phyloP scores from a whole-genome alignment of 768 basidiomycete genomes.

The Termitomyces sp. region DNA sequence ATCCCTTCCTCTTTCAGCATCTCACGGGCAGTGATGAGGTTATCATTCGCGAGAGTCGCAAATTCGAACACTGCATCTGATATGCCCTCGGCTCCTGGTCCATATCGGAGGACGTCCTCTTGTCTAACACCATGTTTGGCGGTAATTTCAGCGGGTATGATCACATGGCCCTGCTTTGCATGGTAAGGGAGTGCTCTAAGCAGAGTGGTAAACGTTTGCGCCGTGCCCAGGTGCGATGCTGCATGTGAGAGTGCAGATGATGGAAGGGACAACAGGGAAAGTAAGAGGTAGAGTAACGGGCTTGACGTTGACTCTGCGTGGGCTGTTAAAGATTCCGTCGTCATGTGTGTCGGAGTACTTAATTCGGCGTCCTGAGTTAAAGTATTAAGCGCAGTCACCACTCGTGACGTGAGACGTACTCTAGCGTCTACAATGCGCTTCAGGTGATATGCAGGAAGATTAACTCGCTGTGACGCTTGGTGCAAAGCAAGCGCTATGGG shows the following conservation, averaged over 20 bases:
- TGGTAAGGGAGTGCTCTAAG: slow-evolving; percentile 80
- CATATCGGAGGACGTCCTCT: slow-evolving; percentile 72
- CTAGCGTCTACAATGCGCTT: slow-evolving; percentile 84
- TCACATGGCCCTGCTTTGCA: slow-evolving; percentile 64
- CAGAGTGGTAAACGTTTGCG: slow-evolving; percentile 69
- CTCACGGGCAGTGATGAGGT: slow-evolving; percentile 70
- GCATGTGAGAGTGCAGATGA: slow-evolving; percentile 67
- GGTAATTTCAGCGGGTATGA: slow-evolving; percentile 81
- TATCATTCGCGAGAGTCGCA: slow-evolving; percentile 78
- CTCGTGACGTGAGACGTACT: slow-evolving; percentile 40
- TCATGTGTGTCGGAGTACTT: slow-evolving; percentile 61
- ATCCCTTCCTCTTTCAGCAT: slow-evolving; percentile 55
- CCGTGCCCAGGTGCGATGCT: slow-evolving; percentile 77
- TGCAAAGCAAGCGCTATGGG: slow-evolving; percentile 77
- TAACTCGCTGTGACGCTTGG: slow-evolving; percentile 46
- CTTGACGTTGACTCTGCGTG: slow-evolving; percentile 83
- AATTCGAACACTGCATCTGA: slow-evolving; percentile 83
- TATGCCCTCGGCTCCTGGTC: slow-evolving; percentile 54
- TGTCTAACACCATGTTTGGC: slow-evolving; percentile 75
- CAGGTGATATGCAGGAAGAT: slow-evolving; percentile 71
- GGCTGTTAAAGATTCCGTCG: slow-evolving; percentile 62
- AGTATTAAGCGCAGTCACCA: slow-evolving; percentile 15
- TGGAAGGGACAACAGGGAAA: slow-evolving; percentile 60
- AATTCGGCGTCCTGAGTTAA: slow-evolving; percentile 61
- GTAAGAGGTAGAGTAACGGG: slow-evolving; percentile 72